Conservation (phyloP, 2,329 filamentous ascomycete genomes). For the Claviceps cyperi region DNA sequence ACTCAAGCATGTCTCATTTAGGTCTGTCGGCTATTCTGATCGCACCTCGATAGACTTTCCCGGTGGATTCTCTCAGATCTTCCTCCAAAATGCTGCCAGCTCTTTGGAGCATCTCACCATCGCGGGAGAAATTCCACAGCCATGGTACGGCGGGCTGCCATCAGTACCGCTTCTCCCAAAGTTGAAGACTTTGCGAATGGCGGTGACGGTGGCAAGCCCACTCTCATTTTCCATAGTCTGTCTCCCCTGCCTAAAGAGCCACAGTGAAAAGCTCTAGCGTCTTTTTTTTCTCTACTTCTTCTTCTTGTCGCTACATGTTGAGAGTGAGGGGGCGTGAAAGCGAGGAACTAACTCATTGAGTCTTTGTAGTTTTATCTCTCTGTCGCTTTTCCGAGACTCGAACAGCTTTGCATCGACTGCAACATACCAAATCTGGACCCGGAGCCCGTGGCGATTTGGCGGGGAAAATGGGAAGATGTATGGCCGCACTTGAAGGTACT, state of each 20-base stretch:
- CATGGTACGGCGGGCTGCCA: constrained; percentile 7
- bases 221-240: constrained; percentile 2
- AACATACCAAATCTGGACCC: too few species aligned
- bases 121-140: constrained; percentile 7
- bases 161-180: constrained; percentile 13
- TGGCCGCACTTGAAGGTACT: too few species aligned
- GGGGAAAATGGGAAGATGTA: too few species aligned
- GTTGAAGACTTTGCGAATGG: constrained; percentile 15
- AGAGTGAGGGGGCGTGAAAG: neutral
- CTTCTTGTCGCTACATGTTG: too few species aligned
- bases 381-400: too few species aligned
- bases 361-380: too few species aligned
- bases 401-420: too few species aligned
- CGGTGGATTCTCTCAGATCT: constrained; percentile 3
- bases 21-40: constrained; percentile 2
- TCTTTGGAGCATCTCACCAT: constrained; percentile 9
- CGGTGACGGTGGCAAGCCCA: constrained; percentile 7
- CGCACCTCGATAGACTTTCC: constrained; percentile 1
- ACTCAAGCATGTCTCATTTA: constrained; percentile 5
- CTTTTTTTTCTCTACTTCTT: too few species aligned
- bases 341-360: neutral
- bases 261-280: too few species aligned
- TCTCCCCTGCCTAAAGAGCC: neutral
- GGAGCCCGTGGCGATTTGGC: too few species aligned
- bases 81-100: constrained; percentile 5